Evolutionary conservation across 257 asterid genomes (phyloP).

Genomic region (Verbena officinalis): DNA sequence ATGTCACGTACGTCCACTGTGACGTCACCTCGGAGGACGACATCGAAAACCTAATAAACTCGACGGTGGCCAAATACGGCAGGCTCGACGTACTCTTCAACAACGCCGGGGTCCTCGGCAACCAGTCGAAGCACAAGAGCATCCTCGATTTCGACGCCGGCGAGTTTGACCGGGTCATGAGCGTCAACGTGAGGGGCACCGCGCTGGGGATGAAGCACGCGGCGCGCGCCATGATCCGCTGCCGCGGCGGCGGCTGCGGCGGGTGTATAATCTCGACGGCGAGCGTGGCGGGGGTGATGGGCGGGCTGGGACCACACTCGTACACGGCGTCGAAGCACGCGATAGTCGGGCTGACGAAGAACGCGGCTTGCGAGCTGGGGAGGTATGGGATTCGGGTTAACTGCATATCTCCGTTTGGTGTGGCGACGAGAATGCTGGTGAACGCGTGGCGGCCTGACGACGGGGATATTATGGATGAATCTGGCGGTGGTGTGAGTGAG

Average conservation of each 20-base stretch:
- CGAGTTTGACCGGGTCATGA: slow-evolving; percentile 67
- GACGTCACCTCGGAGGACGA: slow-evolving; percentile 71
- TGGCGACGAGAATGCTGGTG: slow-evolving; percentile 84
- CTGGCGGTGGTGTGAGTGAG: slow-evolving; percentile 25
- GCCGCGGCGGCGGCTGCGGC: slow-evolving; percentile 30
- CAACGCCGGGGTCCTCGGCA: slow-evolving; percentile 83
- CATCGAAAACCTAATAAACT: slow-evolving; percentile 42
- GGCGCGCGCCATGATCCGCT: slow-evolving; percentile 68
- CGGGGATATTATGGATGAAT: slow-evolving; percentile 28
- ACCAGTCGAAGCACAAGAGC: slow-evolving; percentile 69
- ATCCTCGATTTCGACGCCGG: slow-evolving; percentile 63
- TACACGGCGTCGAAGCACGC: slow-evolving; percentile 94
- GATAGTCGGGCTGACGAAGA: slow-evolving; percentile 70
- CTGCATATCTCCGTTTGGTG: slow-evolving; percentile 89
- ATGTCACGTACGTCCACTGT: slow-evolving; percentile 53
- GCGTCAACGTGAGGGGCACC: slow-evolving; percentile 71
- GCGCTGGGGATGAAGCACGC: slow-evolving; percentile 88
- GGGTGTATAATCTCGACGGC: slow-evolving; percentile 73
- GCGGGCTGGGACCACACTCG: slow-evolving; percentile 82
- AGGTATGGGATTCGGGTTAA: slow-evolving; percentile 73
- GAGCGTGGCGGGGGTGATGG: slow-evolving; percentile 74
- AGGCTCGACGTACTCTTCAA: slow-evolving; percentile 64
- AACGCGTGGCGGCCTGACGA: slow-evolving; percentile 61
- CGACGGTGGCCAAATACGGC: slow-evolving; percentile 52
- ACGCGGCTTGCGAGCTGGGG: slow-evolving; percentile 81